These are phyloP conservation scores for Lathyrus tuberosus DNA, from an alignment of 306 rosid genomes.

Conservation along the genomic window DNA sequence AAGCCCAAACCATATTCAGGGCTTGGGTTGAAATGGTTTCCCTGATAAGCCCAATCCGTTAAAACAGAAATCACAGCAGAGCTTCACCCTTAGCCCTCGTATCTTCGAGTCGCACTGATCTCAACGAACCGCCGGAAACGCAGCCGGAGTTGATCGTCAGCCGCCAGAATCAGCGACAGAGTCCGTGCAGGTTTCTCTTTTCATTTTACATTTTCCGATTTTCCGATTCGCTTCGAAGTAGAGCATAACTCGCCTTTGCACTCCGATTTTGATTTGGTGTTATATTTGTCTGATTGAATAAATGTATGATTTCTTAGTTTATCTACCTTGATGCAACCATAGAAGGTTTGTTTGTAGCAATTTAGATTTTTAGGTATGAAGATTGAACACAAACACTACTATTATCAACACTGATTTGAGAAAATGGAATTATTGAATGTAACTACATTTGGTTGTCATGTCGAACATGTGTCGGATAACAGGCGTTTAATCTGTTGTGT, in stretches of 20 bases:
- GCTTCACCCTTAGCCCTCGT: not conserved
- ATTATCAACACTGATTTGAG: not conserved
- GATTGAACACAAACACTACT: not conserved
- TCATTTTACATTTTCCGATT: not conserved
- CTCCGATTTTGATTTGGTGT: too few species aligned
- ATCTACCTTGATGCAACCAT: not conserved
- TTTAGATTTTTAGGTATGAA: not conserved
- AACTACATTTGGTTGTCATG: not conserved
- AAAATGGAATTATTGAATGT: not conserved
- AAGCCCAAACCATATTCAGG: not conserved
- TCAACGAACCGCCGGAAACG: not conserved
- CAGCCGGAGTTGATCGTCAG: not conserved
- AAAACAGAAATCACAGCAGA: not conserved
- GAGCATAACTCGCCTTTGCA: too few species aligned
- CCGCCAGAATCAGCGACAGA: not conserved
- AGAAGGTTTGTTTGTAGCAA: not conserved
- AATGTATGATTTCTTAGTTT: too few species aligned
- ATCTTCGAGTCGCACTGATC: not conserved
- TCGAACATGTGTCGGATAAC: too few species aligned
- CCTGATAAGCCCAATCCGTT: not conserved
- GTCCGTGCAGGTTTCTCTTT: not conserved
- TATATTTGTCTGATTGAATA: too few species aligned
- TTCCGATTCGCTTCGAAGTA: too few species aligned
- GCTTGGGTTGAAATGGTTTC: too few species aligned
- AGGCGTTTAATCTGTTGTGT: too few species aligned